Base-by-base conservation (phyloP, 2,329 filamentous ascomycete species). In the Drechslera avenae region DNA sequence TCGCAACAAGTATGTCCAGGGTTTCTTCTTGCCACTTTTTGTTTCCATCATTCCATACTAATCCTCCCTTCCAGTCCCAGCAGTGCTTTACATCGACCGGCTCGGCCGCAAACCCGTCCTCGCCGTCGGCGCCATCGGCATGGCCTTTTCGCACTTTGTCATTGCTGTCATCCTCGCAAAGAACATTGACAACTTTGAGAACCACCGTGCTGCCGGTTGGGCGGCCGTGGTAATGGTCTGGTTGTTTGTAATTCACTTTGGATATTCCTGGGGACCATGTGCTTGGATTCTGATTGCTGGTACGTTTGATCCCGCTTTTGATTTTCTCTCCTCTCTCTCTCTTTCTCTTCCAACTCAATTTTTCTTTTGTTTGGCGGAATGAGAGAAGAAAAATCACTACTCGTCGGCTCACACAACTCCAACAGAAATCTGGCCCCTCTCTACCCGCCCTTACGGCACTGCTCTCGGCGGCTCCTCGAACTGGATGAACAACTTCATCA, bases 211-310 rank as follows among this genome's bases (percentile, higher is more conserved):
- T 0, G 86, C 87, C 0, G 88, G 88, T 1, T 91, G 89, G 89
- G 88, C 77, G 4, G 82, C 86, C 0, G 86, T 83, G 5, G 78
- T 70, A 44, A 87, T 89, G 82, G 84, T 89, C 7, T 91, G 88
- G 87, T 78, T 91, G 0, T 91, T 89, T 57, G 84, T 89, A 21
- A 77, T 89, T 23, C 83, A 88, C 71, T 91, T 91, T 63, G 89
- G 86, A 23, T 90, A 89, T 67, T 85, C 82, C 0, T 91, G 88
- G 88, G 86, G 87, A 0, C 88, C 87, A 2, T 87, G 84, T 61
- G 82, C 85, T 0, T 91, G 88, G 88, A 88, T 90, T 53, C 79
- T 91, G 47, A 81, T 90, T 1, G 83, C 86, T 2, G 48, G 48
- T 41, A 51, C 34, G 48, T 28, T 23, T 23, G 21, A 23, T 7